Evolutionary conservation across 345 rosid genomes (phyloP).

Genomic region (Bruguiera sexangula): DNA sequence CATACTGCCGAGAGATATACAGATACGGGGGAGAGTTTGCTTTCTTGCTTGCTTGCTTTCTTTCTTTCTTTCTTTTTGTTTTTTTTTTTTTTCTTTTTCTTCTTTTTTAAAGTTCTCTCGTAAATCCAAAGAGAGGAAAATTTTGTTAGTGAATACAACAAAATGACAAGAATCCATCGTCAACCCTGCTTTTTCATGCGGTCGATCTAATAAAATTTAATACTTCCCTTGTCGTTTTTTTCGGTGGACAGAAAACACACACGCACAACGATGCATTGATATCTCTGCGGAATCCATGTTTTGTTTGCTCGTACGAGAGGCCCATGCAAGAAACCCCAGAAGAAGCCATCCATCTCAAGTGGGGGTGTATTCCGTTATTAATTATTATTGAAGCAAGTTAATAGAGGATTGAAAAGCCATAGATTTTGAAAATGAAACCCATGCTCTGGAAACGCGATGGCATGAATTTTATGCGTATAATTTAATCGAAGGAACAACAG

Average conservation of each 20-base stretch:
- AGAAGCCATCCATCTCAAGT: not conserved
- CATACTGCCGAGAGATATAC: not conserved
- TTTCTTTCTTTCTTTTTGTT: not conserved
- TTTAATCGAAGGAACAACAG: constrained; percentile 9
- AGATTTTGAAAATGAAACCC: not conserved
- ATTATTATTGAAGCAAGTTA: too few species aligned
- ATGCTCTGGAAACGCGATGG: constrained; percentile 25
- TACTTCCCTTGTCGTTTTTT: too few species aligned
- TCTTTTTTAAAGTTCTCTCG: constrained; percentile 8
- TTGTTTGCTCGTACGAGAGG: not conserved
- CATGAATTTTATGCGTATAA: constrained; percentile 11
- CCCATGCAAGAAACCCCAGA: not conserved
- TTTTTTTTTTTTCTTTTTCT: too few species aligned
- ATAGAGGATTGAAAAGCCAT: too few species aligned
- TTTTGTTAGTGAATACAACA: constrained; percentile 44
- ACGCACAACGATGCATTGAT: too few species aligned
- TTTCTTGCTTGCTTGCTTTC: too few species aligned
- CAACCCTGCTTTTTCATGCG: constrained; percentile 1
- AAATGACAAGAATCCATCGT: constrained; percentile 2
- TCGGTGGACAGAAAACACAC: too few species aligned
- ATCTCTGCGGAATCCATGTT: not conserved
- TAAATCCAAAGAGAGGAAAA: constrained; percentile 36
- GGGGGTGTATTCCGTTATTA: too few species aligned
- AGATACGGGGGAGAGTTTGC: too few species aligned
- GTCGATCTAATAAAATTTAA: too few species aligned